Evolutionary conservation across 768 basidiomycete genomes (phyloP), one percentile per base, ranked within the genome.

Genomic region (Tephrocybe sp.): DNA sequence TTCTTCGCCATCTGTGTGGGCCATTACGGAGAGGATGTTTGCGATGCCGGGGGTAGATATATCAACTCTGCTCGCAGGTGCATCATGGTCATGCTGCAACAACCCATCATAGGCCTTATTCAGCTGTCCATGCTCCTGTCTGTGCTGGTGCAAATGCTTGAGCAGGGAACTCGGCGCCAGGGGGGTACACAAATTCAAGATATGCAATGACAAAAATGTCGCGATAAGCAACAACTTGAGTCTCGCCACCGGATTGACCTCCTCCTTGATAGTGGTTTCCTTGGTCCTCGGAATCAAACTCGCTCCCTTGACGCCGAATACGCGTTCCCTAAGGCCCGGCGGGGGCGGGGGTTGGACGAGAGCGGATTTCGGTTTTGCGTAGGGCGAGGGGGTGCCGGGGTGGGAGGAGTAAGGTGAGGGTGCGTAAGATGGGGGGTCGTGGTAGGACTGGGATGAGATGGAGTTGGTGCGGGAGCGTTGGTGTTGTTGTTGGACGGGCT

Each of bases 181-280:
- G 0, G 97, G 94, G 0, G 95, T 89, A 66, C 87, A 88, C 52
- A 98, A 81, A 74, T 98, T 98, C 55, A 97, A 79, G 48, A 94
- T 82, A 59, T 99, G 97, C 2, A 99, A 72, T 0, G 84, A 84
- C 57, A 96, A 77, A 80, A 98, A 99, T 3, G 94, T 86, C 14
- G 85, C 85, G 58, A 99, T 92, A 61, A 98, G 74, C 51, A 97
- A 80, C 13, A 98, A 77, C 69, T 98, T 98, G 53, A 99, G 76
- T 34, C 92, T 72, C 3, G 88, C 85, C 22, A 92, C 87, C 0
- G 95, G 95, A 63, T 89, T 89, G 45, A 77, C 77, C 60, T 80
- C 78, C 42, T 68, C 70, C 48, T 74, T 58, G 13, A 50, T 59
- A 65, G 14, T 49, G 38, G 30, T n/a, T 14, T 31, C 44, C 34